A percentile compares a stretch with the other conserved stretches of the same genome.
Conservation (phyloP, 164 flowering plant species). For the Liquidambar formosana region DNA sequence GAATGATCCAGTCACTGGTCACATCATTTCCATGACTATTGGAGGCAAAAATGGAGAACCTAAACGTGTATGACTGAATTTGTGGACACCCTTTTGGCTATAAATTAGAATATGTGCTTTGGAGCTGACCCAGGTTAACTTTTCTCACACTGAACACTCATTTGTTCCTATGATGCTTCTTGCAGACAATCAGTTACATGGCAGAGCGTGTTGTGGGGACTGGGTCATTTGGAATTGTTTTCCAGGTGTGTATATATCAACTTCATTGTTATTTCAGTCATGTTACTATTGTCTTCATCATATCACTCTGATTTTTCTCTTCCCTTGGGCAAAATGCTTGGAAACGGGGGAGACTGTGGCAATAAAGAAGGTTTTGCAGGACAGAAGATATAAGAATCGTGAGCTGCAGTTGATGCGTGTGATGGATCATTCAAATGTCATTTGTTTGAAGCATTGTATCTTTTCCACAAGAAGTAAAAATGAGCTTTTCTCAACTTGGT, state of each 20-base stretch:
- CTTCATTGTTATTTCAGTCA: neutral
- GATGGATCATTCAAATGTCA: slow-evolving; percentile 66
- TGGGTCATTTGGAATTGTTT: slow-evolving; percentile 55
- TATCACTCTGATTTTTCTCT: neutral
- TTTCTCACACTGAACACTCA: neutral
- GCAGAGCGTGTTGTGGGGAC: slow-evolving; percentile 56
- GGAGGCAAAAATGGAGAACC: slow-evolving; percentile 84
- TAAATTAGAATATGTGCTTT: neutral
- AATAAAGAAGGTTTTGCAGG: slow-evolving; percentile 71
- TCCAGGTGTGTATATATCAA: slow-evolving; percentile 28
- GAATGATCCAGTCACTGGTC: slow-evolving; percentile 61
- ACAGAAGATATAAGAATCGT: slow-evolving; percentile 67
- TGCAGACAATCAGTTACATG: slow-evolving; percentile 52
- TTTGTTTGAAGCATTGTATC: slow-evolving; percentile 61
- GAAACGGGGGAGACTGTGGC: slow-evolving; percentile 71
- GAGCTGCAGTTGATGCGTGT: slow-evolving; percentile 65
- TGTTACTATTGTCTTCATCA: neutral
- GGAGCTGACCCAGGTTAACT: neutral
- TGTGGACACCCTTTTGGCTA: neutral
- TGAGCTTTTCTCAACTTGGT: slow-evolving; percentile 69
- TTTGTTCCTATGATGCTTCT: slow-evolving; percentile 8
- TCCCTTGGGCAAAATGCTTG: slow-evolving; percentile 48
- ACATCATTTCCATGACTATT: slow-evolving; percentile 69
- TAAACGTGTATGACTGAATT: slow-evolving; percentile 40
- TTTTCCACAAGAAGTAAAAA: slow-evolving; percentile 66